A percentile compares a stretch with the other conserved stretches of the same genome.
Conservation (phyloP, 2,329 filamentous ascomycete species). For the Talaromyces sp. region DNA sequence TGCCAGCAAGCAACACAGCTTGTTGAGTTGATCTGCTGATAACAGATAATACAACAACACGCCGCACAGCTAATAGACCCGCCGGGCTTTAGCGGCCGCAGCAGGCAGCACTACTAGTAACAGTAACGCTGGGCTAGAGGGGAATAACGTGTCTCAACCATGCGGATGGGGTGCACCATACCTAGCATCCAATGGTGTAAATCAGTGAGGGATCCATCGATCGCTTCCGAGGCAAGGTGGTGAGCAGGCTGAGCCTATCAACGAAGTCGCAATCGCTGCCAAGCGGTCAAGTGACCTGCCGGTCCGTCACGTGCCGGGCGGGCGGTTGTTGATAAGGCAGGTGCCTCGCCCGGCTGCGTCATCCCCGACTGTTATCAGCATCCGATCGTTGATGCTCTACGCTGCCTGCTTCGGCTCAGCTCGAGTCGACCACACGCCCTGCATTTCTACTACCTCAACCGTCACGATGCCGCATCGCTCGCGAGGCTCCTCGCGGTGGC, state of each 20-base stretch:
- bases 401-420: conserved; percentile 6
- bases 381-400: background rate
- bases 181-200: background rate
- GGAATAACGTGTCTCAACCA: background rate
- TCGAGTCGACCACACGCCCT: conserved; percentile 4
- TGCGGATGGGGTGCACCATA: background rate
- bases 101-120: background rate
- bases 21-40: background rate
- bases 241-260: background rate
- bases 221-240: no score
- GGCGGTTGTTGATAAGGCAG: conserved; percentile 4
- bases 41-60: background rate
- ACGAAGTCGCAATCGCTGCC: background rate
- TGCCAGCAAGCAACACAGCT: background rate
- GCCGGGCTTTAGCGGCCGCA: background rate
- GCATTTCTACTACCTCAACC: background rate
- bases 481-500: background rate
- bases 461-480: background rate
- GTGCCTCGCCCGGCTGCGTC: conserved; percentile 7
- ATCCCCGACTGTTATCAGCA: background rate
- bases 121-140: background rate
- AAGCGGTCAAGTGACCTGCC: background rate
- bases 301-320: background rate
- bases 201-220: background rate
- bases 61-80: background rate